These are phyloP conservation scores for Candida verbasci DNA, from an alignment of 805 yeast species.

Conservation along the genomic window DNA sequence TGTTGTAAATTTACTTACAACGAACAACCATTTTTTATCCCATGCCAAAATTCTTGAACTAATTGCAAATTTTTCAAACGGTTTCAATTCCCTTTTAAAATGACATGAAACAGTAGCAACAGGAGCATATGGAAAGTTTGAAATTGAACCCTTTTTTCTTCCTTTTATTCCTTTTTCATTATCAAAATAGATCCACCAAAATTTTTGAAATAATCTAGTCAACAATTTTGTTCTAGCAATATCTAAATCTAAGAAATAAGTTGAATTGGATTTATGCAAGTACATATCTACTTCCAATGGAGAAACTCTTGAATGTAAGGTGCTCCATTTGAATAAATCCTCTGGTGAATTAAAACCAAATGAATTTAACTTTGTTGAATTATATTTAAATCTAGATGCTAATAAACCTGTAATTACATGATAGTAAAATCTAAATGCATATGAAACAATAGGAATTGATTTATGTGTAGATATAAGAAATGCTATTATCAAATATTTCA, in stretches of 20 bases:
- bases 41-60: conserved; percentile 65
- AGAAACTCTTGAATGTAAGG: conserved; percentile 54
- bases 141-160: conserved; percentile 15
- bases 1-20: conserved; percentile 57
- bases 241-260: conserved; percentile 80
- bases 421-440: conserved; percentile 57
- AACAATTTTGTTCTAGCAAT: conserved; percentile 66
- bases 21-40: conserved; percentile 85
- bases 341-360: conserved; percentile 25
- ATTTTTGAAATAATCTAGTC: conserved; percentile 51
- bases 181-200: conserved; percentile 44
- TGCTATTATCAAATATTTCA: conserved; percentile 9
- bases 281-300: conserved; percentile 82
- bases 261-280: conserved; percentile 81
- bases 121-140: conserved; percentile 61
- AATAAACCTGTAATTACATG: conserved; percentile 39
- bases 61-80: conserved; percentile 56
- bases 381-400: conserved; percentile 24
- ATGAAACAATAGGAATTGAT: conserved; percentile 58
- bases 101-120: conserved; percentile 67
- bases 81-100: conserved; percentile 69
- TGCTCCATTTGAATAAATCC: conserved; percentile 41
- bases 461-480: conserved; percentile 48
- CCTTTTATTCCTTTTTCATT: conserved; percentile 33
- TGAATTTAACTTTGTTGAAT: conserved; percentile 24